Base-by-base conservation (phyloP, 495 filamentous ascomycete genomes). In the Aspergillus saccharolyticus region DNA sequence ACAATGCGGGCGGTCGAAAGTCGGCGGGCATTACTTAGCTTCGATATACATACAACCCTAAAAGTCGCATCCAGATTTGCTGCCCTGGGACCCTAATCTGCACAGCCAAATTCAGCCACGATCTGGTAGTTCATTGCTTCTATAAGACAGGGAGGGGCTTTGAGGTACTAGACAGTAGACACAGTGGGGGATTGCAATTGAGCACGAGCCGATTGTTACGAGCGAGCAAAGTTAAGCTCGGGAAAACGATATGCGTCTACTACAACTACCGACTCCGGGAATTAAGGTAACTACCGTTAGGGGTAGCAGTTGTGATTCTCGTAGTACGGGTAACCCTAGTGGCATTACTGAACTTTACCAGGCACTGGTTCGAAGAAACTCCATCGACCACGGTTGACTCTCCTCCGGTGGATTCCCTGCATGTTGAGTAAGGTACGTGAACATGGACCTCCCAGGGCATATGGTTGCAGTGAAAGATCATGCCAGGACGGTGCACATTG, bases 71-170 rank as follows among this genome's bases (percentile, higher is more conserved):
- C 33, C 4, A 39, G 33, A 39, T 39, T 39, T 10, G 7, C 47
- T 50, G 10, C 47, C 47, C 21, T 16, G 47, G 17, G 20, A 25
- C 47, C 5, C 47, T 50, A n/a, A 50, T 28, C 47, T 50, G 24
- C 24, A 24, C 47, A 15, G 47, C 17, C 47, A 30, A n/a, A 16
- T 28, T 50, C 47, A 50, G 47, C 47, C 47, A 50, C 47, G 28
- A 17, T 28, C 22, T 17, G n/a, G n/a, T n/a, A n/a, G n/a, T n/a
- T n/a, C n/a, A n/a, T n/a, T n/a, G n/a, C n/a, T n/a, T n/a, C n/a
- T n/a, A n/a, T n/a, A n/a, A n/a, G n/a, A n/a, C n/a, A n/a, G n/a
- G n/a, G n/a, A n/a, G n/a, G n/a, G n/a, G n/a, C n/a, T n/a, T n/a
- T n/a, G n/a, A n/a, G n/a, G n/a, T n/a, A n/a, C n/a, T n/a, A n/a